Base-by-base conservation (phyloP, 208 protist species). In the Naegleria fowleri region DNA sequence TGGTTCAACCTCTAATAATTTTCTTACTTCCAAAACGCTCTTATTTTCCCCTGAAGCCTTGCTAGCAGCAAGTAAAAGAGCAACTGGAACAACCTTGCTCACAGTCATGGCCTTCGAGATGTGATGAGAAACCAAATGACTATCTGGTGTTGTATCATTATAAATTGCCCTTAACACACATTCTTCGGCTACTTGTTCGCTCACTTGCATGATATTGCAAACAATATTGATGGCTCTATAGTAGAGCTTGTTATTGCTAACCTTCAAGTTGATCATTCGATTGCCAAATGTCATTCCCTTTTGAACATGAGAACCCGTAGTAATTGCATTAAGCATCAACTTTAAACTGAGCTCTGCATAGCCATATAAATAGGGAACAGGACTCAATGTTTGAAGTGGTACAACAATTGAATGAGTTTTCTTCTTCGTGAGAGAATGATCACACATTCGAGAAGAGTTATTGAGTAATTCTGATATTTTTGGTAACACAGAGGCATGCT, bases 241-340 rank as follows among this genome's bases (percentile, higher is more conserved):
- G 79, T 40, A 92, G 22, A 92, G 36, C 67, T 92, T 92, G 52
- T 90, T 90, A 85, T 92, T 92, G 76, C 43, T 90, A 29, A 92
- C 75, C 48, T 59, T 40, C 0, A 92, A 22, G 38, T 92, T 91
- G 29, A 92, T 91, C 91, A 92, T 92, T 87, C 59, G 48, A 40
- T 92, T 92, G 7, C 75, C 40, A 67, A 83, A 90, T 7, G 79
- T 67, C 33, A 87, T 88, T 33, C 91, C 93, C 39, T 55, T 48
- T 4, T 41, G 41, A 5, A 94, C 83, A 15, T 93, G 86, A 38
- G 92, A 84, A 29, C 83, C 55, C 1, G 93, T 94, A 9, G 91
- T 87, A 4, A 94, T 91, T 3, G 83, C 59, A 86, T 94, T 94
- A 15, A 94, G 55, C 0, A 90, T 16, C 6, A 94, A 41, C 83